Evolutionary conservation across 148 eudicot species (phyloP).

Genomic region (Fagopyrum tataricum): DNA sequence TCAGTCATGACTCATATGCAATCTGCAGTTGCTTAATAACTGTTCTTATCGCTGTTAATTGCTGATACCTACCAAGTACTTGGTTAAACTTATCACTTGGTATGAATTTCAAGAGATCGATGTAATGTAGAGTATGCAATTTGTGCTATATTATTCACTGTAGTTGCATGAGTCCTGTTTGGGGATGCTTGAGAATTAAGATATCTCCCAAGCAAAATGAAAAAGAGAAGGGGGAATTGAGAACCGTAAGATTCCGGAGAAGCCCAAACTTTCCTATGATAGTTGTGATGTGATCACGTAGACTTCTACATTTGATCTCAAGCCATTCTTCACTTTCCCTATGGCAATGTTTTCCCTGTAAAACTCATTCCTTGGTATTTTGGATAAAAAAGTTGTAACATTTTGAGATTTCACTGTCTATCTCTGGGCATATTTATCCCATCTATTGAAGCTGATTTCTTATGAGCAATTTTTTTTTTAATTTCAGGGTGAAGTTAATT

Average conservation of each 20-base stretch:
- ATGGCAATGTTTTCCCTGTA: not conserved
- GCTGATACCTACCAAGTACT: not conserved
- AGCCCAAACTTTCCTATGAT: not conserved
- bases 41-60: not conserved
- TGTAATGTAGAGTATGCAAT: not conserved
- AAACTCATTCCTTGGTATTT: not conserved
- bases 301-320: not conserved
- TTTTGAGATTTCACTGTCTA: not conserved
- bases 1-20: not conserved
- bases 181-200: not conserved
- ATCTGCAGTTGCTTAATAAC: not conserved
- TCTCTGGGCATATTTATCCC: not conserved
- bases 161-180: not conserved
- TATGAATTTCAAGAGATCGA: not conserved
- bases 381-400: not conserved
- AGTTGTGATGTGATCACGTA: not conserved
- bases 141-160: not conserved
- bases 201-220: not conserved
- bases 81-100: not conserved
- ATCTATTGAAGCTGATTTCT: not conserved
- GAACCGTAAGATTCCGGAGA: not conserved
- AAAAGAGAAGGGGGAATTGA: not conserved
- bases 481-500: constrained; percentile 59
- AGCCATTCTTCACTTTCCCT: not conserved
- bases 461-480: not conserved